Conservation (phyloP, 768 basidiomycete species). For the Floccularia luteovirens region DNA sequence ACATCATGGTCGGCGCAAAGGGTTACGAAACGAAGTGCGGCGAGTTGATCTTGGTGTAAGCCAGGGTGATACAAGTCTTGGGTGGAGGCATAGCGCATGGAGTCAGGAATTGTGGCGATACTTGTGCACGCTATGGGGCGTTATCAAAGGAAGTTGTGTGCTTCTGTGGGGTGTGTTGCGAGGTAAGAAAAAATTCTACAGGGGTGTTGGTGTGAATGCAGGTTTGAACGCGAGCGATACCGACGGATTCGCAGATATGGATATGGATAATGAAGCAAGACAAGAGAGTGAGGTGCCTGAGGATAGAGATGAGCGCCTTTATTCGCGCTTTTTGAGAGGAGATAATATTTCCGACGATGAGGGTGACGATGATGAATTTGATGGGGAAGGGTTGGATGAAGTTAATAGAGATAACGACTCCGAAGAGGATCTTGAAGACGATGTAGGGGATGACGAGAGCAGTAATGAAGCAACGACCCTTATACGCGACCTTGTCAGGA, state of each 20-base stretch:
- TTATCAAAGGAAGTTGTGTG: constrained; percentile 14
- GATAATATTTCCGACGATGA: constrained; percentile 39
- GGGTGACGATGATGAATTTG: too few species aligned
- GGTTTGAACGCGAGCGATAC: constrained; percentile 2
- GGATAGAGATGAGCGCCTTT: constrained; percentile 28
- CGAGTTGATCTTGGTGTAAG: constrained; percentile 18
- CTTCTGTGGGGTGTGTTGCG: constrained; percentile 10
- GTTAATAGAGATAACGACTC: constrained; percentile 14
- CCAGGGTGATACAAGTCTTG: constrained; percentile 5
- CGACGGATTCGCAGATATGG: constrained; percentile 5
- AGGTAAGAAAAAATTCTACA: constrained; percentile 11
- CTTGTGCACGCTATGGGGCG: constrained; percentile 15
- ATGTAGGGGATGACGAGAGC: constrained; percentile 8
- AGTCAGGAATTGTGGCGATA: constrained; percentile 12
- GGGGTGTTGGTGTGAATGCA: constrained; percentile 5
- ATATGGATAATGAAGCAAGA: constrained; percentile 1
- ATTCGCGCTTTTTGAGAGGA: constrained; percentile 53
- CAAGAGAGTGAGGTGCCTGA: constrained; percentile 8
- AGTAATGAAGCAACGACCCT: constrained; percentile 35
- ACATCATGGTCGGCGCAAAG: constrained; percentile 1
- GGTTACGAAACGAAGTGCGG: constrained; percentile 20
- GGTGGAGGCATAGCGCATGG: constrained; percentile 12
- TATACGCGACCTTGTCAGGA: constrained; percentile 45
- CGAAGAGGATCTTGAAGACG: constrained; percentile 16
- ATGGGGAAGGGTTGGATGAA: constrained; percentile 21